Evolutionary conservation across 2,329 filamentous ascomycete species (phyloP), one percentile per base, ranked within the genome.

Genomic region (Tolypocladium ovalisporum): DNA sequence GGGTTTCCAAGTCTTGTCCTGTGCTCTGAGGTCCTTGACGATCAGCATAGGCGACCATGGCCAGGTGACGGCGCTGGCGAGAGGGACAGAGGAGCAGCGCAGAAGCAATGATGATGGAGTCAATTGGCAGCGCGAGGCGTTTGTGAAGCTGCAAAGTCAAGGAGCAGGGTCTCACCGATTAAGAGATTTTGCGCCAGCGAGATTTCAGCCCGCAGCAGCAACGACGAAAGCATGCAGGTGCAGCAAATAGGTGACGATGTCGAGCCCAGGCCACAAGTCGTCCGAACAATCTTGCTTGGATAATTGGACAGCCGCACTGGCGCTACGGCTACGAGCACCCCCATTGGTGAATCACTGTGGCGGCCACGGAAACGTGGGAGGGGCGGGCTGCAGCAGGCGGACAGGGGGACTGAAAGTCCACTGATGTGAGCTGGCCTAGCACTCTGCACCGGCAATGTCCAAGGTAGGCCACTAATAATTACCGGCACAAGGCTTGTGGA

Each of bases 1-100:
- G 59, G 70, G 67, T 63, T 71, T 71, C 73, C 77, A 78, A 62
- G 68, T 68, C 63, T 66, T 73, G 62, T 70, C 67, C 64, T 68
- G 71, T 61, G 73, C 75, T 64, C 73, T 75, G 58, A 79, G 71
- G 67, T 80, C 76, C 69, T 79, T 71, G 61, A 79, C 73, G 64
- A 82, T 81, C 68, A 83, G 78, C 76, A 81, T 79, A 66, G 61
- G 68, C 60, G 61, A 62, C 40, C 27, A 34, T 24, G 44, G 35
- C 29, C 19, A 22, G 47, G 22, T 13, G 47, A 29, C 29, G 19
- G 29, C 40, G 40, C n/a, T 22, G 40, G 22, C 40, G n/a, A 24
- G 40, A 44, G 40, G n/a, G 40, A 2, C 3, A 34, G 27, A n/a
- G 19, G 29, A 22, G 47, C 19, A 35, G 47, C 44, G 44, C 19